Base-by-base conservation (phyloP, 345 rosid species). In the Aquilaria sinensis region DNA sequence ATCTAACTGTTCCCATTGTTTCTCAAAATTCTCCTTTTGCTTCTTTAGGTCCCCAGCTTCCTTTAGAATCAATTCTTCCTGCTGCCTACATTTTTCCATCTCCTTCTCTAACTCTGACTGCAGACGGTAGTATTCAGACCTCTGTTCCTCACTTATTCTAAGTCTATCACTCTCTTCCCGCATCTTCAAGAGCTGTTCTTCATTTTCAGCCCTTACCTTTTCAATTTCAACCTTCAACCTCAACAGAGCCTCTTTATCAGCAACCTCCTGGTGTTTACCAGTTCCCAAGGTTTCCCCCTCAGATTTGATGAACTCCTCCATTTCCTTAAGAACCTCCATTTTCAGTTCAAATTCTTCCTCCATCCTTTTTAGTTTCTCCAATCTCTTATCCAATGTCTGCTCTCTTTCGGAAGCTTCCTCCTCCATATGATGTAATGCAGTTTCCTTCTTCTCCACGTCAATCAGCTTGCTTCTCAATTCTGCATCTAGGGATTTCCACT, bases 1-100 rank as follows among this genome's bases (percentile, higher is more conserved):
- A 62, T 88, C 96, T 60, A 90, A 83, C 49, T 78, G 83, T 60
- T 82, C 96, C 97, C 97, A 88, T 69, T 90, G 90, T 75, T 73
- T 85, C 83, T 90, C 97, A 75, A 90, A 90, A 67, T 71, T 77
- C 70, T 84, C 87, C 66, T 78, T 90, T 69, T 85, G 97, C 62
- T 64, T 72, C 81, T 84, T 90, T 64, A 90, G 77, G 73, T 90
- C 96, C 55, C 82, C 96, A 68, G 77, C 81, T 73, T 85, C 97
- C 74, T 85, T 88, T 79, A 75, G 66, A 75, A 88, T 82, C 68
- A 79, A 63, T 71, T 81, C 89, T 67, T 88, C 81, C 65, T 78
- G 89, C 61, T 72, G 76, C 79, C 97, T 80, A 65, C 85, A 79
- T 61, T 83, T 84, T 29, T 86, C 85, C 65, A 78, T 71, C 75